Conservation (phyloP, 148 eudicot species). For the Nepenthes mirabilis region DNA sequence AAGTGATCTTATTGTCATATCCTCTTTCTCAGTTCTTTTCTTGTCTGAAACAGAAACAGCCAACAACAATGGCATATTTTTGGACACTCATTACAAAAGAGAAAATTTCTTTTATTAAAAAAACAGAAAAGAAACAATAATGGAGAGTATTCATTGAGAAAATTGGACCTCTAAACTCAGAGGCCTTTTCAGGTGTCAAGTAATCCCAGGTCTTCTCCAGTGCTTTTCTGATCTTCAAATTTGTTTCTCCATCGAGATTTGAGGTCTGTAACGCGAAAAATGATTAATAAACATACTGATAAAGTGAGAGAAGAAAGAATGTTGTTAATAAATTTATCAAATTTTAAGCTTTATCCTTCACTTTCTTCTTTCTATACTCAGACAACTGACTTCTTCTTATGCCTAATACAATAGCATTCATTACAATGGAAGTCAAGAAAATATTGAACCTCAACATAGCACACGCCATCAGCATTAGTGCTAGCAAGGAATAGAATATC, state of each 20-base stretch:
- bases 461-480: constrained; percentile 92
- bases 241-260: constrained; percentile 97
- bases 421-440: not conserved
- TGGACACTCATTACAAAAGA: no score
- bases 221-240: constrained; percentile 95
- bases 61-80: no score
- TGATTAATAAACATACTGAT: constrained; percentile 3
- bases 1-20: no score
- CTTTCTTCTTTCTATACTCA: no score
- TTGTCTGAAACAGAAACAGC: no score
- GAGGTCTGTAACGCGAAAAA: constrained; percentile 54
- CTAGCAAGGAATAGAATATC: constrained; percentile 89
- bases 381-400: no score
- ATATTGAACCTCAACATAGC: constrained; percentile 69
- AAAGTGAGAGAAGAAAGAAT: not conserved
- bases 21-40: no score
- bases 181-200: constrained; percentile 58
- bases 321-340: not conserved
- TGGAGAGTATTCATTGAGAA: not conserved
- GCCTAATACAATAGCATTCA: not conserved
- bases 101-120: not conserved
- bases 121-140: not conserved
- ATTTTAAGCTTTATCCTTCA: no score
- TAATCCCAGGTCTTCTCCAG: constrained; percentile 96
- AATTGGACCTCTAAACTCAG: constrained; percentile 63